Percentiles rank a stretch among this genome's conserved stretches.
Conservation (phyloP, 129 eudicot genomes). For the Ambrosia trifida region DNA sequence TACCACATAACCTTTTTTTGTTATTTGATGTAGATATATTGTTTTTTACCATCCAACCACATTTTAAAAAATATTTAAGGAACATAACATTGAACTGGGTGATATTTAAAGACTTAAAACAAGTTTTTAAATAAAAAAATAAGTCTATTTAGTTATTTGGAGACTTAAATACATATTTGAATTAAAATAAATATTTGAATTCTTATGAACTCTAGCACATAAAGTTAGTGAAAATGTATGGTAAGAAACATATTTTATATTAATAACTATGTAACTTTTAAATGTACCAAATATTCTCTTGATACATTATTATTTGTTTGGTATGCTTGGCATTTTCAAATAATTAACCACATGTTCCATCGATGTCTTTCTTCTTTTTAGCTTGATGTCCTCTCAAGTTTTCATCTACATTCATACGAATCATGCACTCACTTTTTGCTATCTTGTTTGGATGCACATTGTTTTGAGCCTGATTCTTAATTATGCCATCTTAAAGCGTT, state of each 20-base stretch:
- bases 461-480: slow-evolving; percentile 26
- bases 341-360: slow-evolving; percentile 33
- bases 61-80: no score
- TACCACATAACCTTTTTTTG: no score
- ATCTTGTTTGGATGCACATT: slow-evolving; percentile 28
- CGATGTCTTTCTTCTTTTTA: slow-evolving; percentile 25
- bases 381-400: slow-evolving; percentile 15
- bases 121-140: no score
- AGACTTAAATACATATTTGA: no score
- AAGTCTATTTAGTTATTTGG: no score
- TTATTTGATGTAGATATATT: no score
- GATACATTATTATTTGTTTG: slow-evolving; percentile 13
- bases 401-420: slow-evolving; percentile 29
- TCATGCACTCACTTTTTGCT: slow-evolving; percentile 32
- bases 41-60: no score
- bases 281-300: neutral
- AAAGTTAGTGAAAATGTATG: neutral
- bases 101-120: no score
- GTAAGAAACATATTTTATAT: neutral
- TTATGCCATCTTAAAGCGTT: slow-evolving; percentile 4
- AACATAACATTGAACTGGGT: no score
- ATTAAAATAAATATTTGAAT: no score
- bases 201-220: neutral
- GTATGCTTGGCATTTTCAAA: slow-evolving; percentile 30
- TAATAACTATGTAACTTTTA: neutral